These are phyloP conservation scores for Lactifluus rugatus DNA, from an alignment of 768 basidiomycete species.

Conservation along the genomic window DNA sequence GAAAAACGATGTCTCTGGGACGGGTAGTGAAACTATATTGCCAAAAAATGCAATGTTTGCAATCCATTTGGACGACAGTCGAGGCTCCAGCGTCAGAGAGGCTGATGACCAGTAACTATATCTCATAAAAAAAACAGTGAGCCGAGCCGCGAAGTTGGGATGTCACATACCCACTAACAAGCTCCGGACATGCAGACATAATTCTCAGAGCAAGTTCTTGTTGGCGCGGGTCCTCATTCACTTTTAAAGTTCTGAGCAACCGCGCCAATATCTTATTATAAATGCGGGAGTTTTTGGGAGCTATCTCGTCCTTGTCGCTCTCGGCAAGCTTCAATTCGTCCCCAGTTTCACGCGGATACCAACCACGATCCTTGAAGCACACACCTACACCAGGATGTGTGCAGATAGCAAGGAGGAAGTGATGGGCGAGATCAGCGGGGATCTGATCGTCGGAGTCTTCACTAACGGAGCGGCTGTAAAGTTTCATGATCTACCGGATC, in stretches of 20 bases:
- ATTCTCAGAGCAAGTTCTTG: conserved; percentile 80
- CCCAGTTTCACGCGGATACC: conserved; percentile 70
- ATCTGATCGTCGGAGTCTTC: conserved; percentile 46
- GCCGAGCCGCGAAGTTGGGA: neutral
- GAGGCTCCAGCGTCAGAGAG: conserved; percentile 69
- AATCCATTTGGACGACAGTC: conserved; percentile 85
- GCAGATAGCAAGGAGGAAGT: conserved; percentile 79
- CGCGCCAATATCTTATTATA: conserved; percentile 80
- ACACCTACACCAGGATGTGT: conserved; percentile 74
- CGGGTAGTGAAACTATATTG: conserved; percentile 62
- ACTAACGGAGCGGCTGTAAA: conserved; percentile 53
- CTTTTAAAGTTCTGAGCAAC: conserved; percentile 62
- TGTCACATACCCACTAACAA: conserved; percentile 58
- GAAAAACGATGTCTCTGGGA: conserved; percentile 57
- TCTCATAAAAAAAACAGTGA: conserved; percentile 17
- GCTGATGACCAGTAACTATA: conserved; percentile 62
- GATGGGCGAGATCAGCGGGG: conserved; percentile 73
- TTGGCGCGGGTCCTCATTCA: conserved; percentile 82
- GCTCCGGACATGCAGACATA: conserved; percentile 74
- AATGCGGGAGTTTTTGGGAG: conserved; percentile 38
- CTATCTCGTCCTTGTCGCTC: conserved; percentile 31
- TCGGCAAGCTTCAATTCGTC: conserved; percentile 28
- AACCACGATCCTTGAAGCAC: conserved; percentile 83
- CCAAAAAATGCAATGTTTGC: conserved; percentile 80
- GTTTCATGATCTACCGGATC: conserved; percentile 47